Evolutionary conservation across 768 basidiomycete species (phyloP).

Genomic region (Amanita inopinata): DNA sequence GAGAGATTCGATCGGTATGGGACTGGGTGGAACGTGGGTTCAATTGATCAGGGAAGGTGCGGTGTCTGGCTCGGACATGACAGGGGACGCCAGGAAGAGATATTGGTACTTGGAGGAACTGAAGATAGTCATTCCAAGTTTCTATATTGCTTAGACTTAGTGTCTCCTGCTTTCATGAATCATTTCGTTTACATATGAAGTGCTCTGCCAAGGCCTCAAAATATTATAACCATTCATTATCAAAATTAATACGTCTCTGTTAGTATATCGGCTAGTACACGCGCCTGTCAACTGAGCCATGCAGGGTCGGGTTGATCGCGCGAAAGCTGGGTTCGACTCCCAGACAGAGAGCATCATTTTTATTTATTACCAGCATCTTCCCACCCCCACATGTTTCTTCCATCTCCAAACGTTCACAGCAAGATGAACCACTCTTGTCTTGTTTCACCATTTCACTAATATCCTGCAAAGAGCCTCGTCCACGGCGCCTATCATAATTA

Average conservation of each 20-base stretch:
- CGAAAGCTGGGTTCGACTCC: constrained; percentile 10
- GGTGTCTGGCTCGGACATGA: constrained; percentile 19
- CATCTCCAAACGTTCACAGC: too few species aligned
- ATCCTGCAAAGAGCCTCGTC: too few species aligned
- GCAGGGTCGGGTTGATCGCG: neutral
- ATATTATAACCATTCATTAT: neutral
- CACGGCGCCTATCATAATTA: too few species aligned
- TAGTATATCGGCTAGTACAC: constrained; percentile 9
- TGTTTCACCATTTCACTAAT: too few species aligned
- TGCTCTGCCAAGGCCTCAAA: neutral
- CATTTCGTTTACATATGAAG: neutral
- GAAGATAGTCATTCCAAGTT: constrained; percentile 29
- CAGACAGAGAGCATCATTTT: constrained; percentile 8
- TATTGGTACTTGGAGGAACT: constrained; percentile 36
- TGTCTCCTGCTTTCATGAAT: too few species aligned
- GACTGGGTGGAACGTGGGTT: constrained; percentile 57
- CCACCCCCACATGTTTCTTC: too few species aligned
- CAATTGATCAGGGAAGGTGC: constrained; percentile 40
- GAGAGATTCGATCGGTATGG: constrained; percentile 51
- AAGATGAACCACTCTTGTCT: too few species aligned
- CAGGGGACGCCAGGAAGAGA: constrained; percentile 20
- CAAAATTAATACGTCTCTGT: neutral
- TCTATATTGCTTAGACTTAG: constrained; percentile 19
- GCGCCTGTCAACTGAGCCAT: constrained; percentile 8
- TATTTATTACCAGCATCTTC: neutral